Base-by-base conservation (phyloP, 306 rosid genomes). In the Canavalia ensiformis region DNA sequence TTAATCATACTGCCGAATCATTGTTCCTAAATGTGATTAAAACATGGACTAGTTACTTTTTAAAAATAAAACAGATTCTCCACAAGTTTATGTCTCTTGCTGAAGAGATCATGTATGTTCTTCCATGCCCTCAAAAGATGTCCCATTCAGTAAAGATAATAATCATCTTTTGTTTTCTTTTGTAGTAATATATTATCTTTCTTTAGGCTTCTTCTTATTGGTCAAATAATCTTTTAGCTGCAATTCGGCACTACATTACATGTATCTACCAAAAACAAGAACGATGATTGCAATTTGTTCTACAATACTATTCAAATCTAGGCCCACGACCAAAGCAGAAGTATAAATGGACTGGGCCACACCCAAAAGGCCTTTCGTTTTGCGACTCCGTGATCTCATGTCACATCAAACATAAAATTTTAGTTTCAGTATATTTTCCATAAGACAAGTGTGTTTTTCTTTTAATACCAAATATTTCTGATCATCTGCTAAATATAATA, bases 41-140 rank as follows among this genome's bases (percentile, higher is more conserved):
- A 89, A 82, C 86, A 64, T 35, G 78, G 72, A 45, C 39, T 31
- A 28, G 59, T 79, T 34, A 66, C 73, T 33, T 74, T 68, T 34
- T 29, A 65, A 52, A 70, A 85, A 71, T 79, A 85, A 85, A 79
- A 76, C 63, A 79, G 85, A 88, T 85, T 84, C 88, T 81, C 94
- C 92, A 88, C 85, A 37, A 81, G 83, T 75, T 75, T 44, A 45
- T 84, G 88, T 84, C 81, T 67, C 81, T 2, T 4, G 18, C 34
- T 8, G 5, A 42, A 25, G 78, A 66, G 55, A 84, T 84, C 84
- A 84, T 79, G 66, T 30, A 50, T 79, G 54, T 57, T 73, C 72
- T 31, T 68, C 39, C 68, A 67, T 54, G 45, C 65, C 81, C 74
- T 58, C 77, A n/a, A 51, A 79, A 78, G 83, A 49, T 65, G 59